Evolutionary conservation across 2,329 filamentous ascomycete species (phyloP).

Genomic region (Aspergillus viridinutans): DNA sequence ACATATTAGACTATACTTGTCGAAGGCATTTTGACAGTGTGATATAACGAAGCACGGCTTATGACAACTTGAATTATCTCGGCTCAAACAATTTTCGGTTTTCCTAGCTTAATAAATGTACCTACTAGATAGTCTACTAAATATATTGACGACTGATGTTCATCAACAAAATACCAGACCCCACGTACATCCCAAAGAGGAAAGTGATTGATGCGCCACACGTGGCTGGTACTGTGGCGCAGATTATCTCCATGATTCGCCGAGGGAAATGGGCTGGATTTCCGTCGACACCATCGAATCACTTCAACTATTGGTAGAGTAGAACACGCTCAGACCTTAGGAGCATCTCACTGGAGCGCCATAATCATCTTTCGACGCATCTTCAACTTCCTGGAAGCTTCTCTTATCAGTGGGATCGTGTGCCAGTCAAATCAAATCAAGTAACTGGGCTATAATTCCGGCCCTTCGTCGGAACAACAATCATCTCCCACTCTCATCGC

Average conservation of each 20-base stretch:
- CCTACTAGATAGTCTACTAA: too few species aligned
- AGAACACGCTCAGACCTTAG: not conserved
- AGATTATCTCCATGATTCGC: not conserved
- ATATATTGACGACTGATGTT: not conserved
- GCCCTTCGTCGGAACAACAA: not conserved
- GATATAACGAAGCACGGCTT: not conserved
- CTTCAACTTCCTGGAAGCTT: too few species aligned
- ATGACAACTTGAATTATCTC: not conserved
- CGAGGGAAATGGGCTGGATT: not conserved
- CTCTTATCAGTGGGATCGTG: too few species aligned
- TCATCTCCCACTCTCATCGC: not conserved
- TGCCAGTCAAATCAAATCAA: too few species aligned
- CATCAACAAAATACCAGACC: too few species aligned
- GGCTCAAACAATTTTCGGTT: not conserved
- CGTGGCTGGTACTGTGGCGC: constrained; percentile 1
- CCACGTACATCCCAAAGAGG: not conserved
- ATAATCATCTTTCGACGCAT: too few species aligned
- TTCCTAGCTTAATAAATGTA: too few species aligned
- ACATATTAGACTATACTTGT: constrained; percentile 22
- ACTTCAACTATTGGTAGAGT: not conserved
- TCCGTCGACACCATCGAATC: not conserved
- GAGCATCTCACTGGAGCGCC: not conserved
- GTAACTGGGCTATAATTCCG: not conserved
- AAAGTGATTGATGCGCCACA: not conserved
- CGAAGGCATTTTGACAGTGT: not conserved